These are phyloP conservation scores for Leccinum olivaceopallidum DNA, from an alignment of 768 basidiomycete genomes.

Conservation along the genomic window DNA sequence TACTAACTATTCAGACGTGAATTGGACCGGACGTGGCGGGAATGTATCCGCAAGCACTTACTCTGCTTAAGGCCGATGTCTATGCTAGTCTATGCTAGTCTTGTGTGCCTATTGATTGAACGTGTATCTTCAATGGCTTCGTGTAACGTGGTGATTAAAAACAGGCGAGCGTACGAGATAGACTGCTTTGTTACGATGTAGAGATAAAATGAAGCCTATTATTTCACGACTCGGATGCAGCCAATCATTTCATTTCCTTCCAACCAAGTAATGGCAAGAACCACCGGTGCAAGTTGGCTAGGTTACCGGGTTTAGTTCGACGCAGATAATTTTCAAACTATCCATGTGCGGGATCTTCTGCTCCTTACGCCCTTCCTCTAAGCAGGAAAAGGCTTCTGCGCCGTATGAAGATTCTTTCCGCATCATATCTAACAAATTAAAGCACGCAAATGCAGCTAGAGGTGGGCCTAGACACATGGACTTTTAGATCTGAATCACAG, in stretches of 20 bases:
- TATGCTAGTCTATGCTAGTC: background rate
- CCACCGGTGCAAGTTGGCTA: background rate
- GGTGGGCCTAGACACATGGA: conserved; percentile 38
- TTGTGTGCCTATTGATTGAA: conserved; percentile 21
- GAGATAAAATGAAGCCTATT: conserved; percentile 12
- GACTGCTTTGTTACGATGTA: conserved; percentile 15
- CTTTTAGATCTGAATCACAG: background rate
- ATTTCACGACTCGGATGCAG: background rate
- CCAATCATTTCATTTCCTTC: background rate
- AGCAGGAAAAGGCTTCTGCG: conserved; percentile 3
- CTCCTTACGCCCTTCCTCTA: conserved; percentile 32
- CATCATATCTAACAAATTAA: conserved; percentile 37
- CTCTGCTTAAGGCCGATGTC: conserved; percentile 46
- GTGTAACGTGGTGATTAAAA: conserved; percentile 16
- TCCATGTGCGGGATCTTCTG: conserved; percentile 76
- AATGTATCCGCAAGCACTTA: conserved; percentile 91
- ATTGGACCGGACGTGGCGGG: conserved; percentile 98
- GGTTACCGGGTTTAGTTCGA: background rate
- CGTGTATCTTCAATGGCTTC: background rate
- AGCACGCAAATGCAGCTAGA: conserved; percentile 53
- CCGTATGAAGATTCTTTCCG: conserved; percentile 18
- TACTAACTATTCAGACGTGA: conserved; percentile 63
- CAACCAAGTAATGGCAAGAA: background rate
- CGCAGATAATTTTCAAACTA: background rate
- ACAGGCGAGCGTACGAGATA: conserved; percentile 15